Evolutionary conservation across 139 green algal species (phyloP), one percentile per base, ranked within the genome.

Genomic region (Micromonas commoda): DNA sequence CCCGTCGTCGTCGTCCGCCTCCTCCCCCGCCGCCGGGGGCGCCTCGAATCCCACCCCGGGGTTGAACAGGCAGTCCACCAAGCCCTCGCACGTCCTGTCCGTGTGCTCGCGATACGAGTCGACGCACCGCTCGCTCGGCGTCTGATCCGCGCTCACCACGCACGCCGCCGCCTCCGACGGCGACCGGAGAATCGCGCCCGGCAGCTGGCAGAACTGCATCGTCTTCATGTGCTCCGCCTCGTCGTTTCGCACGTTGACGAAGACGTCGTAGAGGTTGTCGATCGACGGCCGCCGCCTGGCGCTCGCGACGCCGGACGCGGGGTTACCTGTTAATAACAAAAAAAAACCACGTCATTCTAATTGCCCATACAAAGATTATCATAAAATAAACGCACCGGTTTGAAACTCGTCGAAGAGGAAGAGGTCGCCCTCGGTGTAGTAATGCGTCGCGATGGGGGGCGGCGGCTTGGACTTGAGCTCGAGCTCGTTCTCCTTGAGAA

Each of bases 151-250:
- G 9, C 9, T 16, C 45, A 57, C 45, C 45, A 16, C 9, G 45
- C 45, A 57, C 45, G 45, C 45, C 45, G 45, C 45, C 9, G 45
- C 45, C 16, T 57, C 45, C 45, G 45, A 57, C 45, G 45, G 45
- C n/a, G n/a, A 6, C 23, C 64, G 64, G 3, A 71, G 19, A 33
- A 64, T 64, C 16, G 37, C 54, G 5, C 29, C 64, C 20, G 64
- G 52, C 6, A 32, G 63, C 73, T 88, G 85, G 69, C 85, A 88
- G 16, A 83, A 81, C 3, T 64, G 35, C 85, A 88, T 88, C 45
- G 85, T 87, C 76, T 86, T 86, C 66, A 81, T 77, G 79, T 88
- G 85, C 80, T 87, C 82, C 51, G 76, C 69, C 74, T 88, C 85
- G 76, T 88, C 85, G 71, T 87, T 79, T 0, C 85, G 75, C 2